Evolutionary conservation across 1,284 basidiomycete genomes (phyloP).

Genomic region (Filobasidium uniguttulatum): DNA sequence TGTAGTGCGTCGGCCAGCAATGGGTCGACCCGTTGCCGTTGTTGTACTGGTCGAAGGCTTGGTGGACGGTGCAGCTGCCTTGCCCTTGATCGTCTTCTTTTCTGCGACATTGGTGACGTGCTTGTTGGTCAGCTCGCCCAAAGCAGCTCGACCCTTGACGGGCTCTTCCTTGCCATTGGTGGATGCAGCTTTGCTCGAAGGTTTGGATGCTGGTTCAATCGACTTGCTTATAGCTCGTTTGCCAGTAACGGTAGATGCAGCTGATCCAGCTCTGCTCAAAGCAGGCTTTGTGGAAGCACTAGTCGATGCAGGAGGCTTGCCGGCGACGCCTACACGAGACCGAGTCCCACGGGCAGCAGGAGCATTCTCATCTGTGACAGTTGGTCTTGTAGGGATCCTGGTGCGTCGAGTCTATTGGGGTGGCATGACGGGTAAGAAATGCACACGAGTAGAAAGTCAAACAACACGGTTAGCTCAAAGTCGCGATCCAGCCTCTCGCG

Average conservation of each 20-base stretch:
- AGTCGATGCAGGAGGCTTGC: neutral
- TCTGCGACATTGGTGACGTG: conserved; percentile 5
- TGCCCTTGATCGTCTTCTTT: conserved; percentile 14
- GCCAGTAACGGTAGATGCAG: neutral
- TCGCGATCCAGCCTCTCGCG: too few species aligned
- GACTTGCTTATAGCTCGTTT: neutral
- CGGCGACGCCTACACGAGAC: neutral
- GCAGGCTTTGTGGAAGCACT: neutral
- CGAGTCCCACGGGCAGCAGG: conserved; percentile 5
- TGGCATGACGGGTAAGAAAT: neutral
- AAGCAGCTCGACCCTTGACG: conserved; percentile 23
- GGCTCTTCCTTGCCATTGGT: neutral
- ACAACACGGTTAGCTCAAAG: neutral
- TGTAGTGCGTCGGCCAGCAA: conserved; percentile 7
- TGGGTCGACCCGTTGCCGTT: neutral
- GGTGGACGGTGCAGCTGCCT: conserved; percentile 7
- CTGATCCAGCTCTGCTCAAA: neutral
- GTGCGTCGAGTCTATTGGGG: conserved; percentile 10
- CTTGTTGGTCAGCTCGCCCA: conserved; percentile 30
- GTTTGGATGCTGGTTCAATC: neutral
- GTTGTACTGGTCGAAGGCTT: neutral
- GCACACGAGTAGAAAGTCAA: neutral
- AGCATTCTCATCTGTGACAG: conserved; percentile 10
- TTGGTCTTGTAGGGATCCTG: conserved; percentile 1
- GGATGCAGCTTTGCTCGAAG: conserved; percentile 7